phyloP scores from a whole-genome alignment of 768 basidiomycete genomes.

The Xerocomus potaroensis region DNA sequence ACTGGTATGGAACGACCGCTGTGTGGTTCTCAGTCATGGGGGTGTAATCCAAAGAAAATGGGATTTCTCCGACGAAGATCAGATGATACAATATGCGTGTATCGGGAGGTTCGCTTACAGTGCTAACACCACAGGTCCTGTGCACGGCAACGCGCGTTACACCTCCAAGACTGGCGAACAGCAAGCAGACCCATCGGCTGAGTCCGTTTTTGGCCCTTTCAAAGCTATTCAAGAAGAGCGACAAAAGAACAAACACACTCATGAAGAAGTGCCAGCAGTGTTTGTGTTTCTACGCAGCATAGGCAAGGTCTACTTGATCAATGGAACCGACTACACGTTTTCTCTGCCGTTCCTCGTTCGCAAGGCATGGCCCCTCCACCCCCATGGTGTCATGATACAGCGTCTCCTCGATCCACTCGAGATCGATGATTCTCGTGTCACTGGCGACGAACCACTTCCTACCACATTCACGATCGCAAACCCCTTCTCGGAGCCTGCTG shows the following conservation, averaged over 20 bases:
- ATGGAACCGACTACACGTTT: slow-evolving; percentile 73
- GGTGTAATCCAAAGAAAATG: slow-evolving; percentile 69
- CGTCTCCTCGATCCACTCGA: slow-evolving; percentile 66
- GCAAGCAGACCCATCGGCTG: slow-evolving; percentile 12
- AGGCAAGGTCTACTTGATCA: slow-evolving; percentile 64
- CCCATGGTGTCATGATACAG: slow-evolving; percentile 78
- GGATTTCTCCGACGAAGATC: slow-evolving; percentile 67
- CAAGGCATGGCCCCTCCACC: slow-evolving; percentile 72
- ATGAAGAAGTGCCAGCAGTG: slow-evolving; percentile 49
- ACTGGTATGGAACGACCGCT: slow-evolving; percentile 63
- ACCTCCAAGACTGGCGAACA: slow-evolving; percentile 19
- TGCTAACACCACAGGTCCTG: slow-evolving; percentile 24
- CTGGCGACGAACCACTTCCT: slow-evolving; percentile 67
- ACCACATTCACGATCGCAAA: slow-evolving; percentile 78
- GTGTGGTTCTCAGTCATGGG: slow-evolving; percentile 61
- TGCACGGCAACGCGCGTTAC: slow-evolving; percentile 28
- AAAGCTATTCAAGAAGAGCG: slow-evolving; percentile 38
- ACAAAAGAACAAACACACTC: slow-evolving; percentile 34
- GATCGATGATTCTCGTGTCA: slow-evolving; percentile 57
- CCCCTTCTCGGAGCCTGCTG: slow-evolving; percentile 69
- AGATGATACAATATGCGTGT: slow-evolving; percentile 76
- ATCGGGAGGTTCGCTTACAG: slow-evolving; percentile 65
- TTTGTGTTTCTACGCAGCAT: slow-evolving; percentile 78
- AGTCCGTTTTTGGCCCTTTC: slow-evolving; percentile 41
- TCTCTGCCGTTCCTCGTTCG: slow-evolving; percentile 78